Conservation (phyloP, 768 basidiomycete genomes). For the Nidularia sp. region DNA sequence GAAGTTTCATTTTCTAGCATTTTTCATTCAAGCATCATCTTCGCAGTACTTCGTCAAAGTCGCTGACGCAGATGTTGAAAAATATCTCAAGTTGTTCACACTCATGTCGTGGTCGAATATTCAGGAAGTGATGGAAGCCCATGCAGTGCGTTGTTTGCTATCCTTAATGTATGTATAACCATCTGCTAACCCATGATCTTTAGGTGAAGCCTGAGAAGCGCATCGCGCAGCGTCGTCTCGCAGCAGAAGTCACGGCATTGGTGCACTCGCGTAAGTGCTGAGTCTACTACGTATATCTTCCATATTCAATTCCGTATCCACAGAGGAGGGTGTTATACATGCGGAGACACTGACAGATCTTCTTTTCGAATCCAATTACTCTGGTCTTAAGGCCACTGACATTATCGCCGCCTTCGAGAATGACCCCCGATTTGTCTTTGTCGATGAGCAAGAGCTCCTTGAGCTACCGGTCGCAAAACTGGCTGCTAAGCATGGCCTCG, state of each 20-base stretch:
- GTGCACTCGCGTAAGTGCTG: constrained; percentile 33
- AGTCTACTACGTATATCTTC: neutral
- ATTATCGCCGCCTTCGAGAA: constrained; percentile 57
- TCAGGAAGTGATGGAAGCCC: constrained; percentile 47
- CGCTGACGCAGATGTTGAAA: constrained; percentile 74
- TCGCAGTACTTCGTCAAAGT: constrained; percentile 85
- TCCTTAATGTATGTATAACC: constrained; percentile 1
- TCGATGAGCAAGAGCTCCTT: constrained; percentile 47
- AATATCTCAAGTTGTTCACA: constrained; percentile 81
- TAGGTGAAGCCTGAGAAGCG: constrained; percentile 40
- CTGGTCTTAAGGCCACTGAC: constrained; percentile 47
- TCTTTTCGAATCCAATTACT: constrained; percentile 38
- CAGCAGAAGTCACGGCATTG: constrained; percentile 51
- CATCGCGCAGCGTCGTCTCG: constrained; percentile 43
- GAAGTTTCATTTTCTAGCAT: neutral
- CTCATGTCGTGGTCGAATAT: constrained; percentile 62
- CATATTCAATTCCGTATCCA: neutral
- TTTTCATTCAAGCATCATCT: neutral
- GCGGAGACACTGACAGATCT: constrained; percentile 40
- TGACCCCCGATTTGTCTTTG: constrained; percentile 62
- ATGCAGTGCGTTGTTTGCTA: constrained; percentile 38
- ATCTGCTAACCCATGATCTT: neutral
- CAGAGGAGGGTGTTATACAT: constrained; percentile 30
- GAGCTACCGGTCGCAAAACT: constrained; percentile 57
- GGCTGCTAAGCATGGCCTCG: constrained; percentile 51